phyloP scores from a whole-genome alignment of 2,329 filamentous ascomycete species.

The Hymenoscyphus fraxineus region DNA sequence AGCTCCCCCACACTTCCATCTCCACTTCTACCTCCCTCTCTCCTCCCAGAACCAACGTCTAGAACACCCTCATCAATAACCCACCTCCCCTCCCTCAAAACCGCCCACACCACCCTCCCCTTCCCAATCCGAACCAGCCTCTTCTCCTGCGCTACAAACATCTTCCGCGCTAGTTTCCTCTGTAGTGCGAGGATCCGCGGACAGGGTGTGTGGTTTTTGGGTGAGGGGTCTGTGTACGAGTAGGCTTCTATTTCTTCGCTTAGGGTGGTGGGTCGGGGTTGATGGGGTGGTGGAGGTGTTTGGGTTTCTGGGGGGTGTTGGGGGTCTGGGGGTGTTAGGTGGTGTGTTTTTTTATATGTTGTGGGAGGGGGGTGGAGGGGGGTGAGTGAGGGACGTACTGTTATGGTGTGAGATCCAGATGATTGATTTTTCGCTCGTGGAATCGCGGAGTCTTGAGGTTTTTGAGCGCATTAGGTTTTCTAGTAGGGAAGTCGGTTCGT shows the following conservation, averaged over 20 bases:
- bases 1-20: background rate
- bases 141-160: background rate
- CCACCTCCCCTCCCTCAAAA: background rate
- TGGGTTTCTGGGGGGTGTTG: background rate
- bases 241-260: conserved; percentile 2
- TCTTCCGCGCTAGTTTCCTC: background rate
- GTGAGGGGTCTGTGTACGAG: background rate
- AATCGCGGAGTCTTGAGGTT: background rate
- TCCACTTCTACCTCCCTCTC: background rate
- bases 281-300: background rate
- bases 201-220: background rate
- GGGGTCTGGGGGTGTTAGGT: background rate
- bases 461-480: background rate
- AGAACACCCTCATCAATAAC: background rate
- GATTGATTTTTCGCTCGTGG: background rate
- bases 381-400: background rate
- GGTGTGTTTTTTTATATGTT: background rate
- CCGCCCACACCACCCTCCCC: background rate
- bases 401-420: background rate
- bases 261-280: background rate
- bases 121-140: background rate
- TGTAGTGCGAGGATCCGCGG: background rate
- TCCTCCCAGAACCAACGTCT: background rate
- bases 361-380: background rate
- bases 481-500: background rate